Base-by-base conservation (phyloP, 352 stramenopile species). In the Pythium rishiriense region DNA sequence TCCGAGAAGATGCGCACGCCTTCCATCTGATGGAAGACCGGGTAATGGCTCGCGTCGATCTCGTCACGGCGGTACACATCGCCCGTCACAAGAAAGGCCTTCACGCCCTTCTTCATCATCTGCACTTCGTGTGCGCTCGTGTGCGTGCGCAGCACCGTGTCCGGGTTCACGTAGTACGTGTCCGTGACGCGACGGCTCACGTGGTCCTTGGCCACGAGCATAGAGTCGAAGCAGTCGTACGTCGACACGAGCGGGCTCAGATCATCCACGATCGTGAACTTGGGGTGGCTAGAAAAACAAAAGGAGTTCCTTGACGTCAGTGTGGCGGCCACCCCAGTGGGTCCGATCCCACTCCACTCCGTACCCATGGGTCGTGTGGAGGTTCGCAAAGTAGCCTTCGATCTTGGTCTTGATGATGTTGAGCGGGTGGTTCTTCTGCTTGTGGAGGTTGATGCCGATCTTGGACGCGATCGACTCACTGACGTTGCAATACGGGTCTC, bases 1-100 rank as follows among this genome's bases (percentile, higher is more conserved):
- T 97, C 84, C 17, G 78, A 76, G 73, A 99, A 98, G 41, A 99
- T 88, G 35, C 96, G 93, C 2, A 98, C 97, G 50, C 96, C 98
- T 70, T 99, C 98, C 93, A 99, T 98, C 68, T 98, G 94, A 75
- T 99, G 98, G 83, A 99, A 99, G 12, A 99, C 94, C 0, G 98
- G 98, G 86, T 99, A 99, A 80, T 99, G 98, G 46, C 85, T 98
- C 14, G 87, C 78, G 70, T 99, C 98, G 70, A 99, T 99, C 77
- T 99, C 97, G 77, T 99, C 98, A 15, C 97, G 85, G 52, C 98
- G 93, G 79, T 99, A 99, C 14, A 98, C 94, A 76, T 99, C 96
- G 17, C 96, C 97, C 0, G 90, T 88, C 45, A 97, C 85, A 8
- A 99, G 69, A 72, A 99, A 99, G 58, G 87, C 80, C 60, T 94